Percentiles rank a stretch among this genome's conserved stretches.
Evolutionary conservation across 163 green algal genomes (phyloP).

Genomic region (Scenedesmus sp.): DNA sequence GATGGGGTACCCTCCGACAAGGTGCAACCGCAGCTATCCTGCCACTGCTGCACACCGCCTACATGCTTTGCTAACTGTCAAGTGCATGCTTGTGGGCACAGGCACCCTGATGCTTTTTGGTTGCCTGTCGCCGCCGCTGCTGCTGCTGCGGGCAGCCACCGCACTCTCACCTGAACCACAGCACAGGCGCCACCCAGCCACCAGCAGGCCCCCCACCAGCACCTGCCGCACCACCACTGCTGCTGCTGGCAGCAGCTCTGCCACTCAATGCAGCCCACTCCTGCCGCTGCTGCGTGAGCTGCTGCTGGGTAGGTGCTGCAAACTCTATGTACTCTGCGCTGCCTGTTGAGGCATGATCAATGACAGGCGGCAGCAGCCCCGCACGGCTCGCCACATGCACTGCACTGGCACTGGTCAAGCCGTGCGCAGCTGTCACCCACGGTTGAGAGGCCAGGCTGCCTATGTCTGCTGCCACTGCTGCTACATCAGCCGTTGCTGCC

Average conservation of each 20-base stretch:
- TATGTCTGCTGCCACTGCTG: background rate
- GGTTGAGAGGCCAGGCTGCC: background rate
- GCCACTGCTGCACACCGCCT: too few relatives aligned
- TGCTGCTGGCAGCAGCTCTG: background rate
- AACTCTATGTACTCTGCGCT: slow-evolving; percentile 42
- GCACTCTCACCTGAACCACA: slow-evolving; percentile 37
- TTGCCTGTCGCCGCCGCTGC: too few relatives aligned
- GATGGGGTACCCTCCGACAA: too few relatives aligned
- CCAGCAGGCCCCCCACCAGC: background rate
- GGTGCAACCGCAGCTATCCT: too few relatives aligned
- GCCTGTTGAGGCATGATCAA: background rate
- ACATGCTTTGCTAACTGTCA: too few relatives aligned
- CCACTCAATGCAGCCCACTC: background rate
- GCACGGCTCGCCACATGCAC: background rate
- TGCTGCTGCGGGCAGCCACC: background rate
- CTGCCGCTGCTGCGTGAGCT: slow-evolving; percentile 16
- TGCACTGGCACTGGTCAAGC: background rate
- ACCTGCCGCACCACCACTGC: background rate
- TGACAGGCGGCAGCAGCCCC: background rate
- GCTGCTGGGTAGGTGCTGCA: background rate
- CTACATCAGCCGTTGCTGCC: background rate
- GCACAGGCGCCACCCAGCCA: slow-evolving; percentile 9
- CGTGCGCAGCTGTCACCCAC: slow-evolving; percentile 12
- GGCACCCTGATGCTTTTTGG: too few relatives aligned
- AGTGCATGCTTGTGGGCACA: too few relatives aligned